Base-by-base conservation (phyloP, 495 filamentous ascomycete species). In the Aspergillus biplanus region DNA sequence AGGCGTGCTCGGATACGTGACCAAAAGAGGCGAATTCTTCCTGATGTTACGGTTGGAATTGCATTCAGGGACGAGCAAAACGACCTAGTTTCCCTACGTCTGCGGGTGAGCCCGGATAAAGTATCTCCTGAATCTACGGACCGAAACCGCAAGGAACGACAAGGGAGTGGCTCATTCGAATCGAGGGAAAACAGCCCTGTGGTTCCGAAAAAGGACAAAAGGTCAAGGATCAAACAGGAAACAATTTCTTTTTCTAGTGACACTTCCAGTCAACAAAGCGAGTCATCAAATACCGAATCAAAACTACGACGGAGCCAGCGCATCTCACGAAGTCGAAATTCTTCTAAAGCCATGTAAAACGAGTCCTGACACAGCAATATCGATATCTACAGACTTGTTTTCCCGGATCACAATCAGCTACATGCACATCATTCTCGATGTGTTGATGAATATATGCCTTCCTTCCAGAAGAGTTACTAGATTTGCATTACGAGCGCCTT, bases 31-130 rank as follows among this genome's bases (percentile, higher is more conserved):
- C 74, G 78, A 5, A 74, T 79, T 0, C 63, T 82, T 1, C 76
- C 79, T 0, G 78, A 80, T 47, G 73, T 82, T 12, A 82, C 79
- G 0, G 79, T 82, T n/a, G 79, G 78, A 0, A 82, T 82, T 34
- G 76, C 75, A 39, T 78, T 80, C 50, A 58, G 78, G 44, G 78
- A 80, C 49, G 73, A 82, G 27, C 74, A 76, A 31, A 77, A 80
- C 33, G 79, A 82, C 61, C 62, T 82, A 7, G 77, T 82, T 47
- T 82, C 79, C 3, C 60, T 82, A 18, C 77, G 79, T 37, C 65
- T 80, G n/a, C 73, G 73, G 18, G 76, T 79, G 5, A 75, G 73
- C 35, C 68, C 73, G 6, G 70, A 76, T 35, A 57, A 61, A 15
- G 56, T 56, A 13, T 62, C 59, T 0, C 48, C 70, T 50, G 59